Base-by-base conservation (phyloP, 2,329 filamentous ascomycete species). In the Phaeosphaeriaceae sp. region DNA sequence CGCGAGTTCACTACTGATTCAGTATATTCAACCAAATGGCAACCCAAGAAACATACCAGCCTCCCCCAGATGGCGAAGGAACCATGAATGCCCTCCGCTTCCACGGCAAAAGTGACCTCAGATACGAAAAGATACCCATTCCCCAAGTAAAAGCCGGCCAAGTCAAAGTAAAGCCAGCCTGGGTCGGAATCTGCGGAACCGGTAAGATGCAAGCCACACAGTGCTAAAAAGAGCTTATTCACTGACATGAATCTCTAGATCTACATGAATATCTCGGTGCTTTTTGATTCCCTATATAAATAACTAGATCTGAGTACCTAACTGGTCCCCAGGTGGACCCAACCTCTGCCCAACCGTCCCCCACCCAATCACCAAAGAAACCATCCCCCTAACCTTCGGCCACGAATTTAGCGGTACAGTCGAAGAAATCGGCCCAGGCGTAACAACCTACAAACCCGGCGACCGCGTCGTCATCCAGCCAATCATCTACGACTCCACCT, bases 401-500 rank as follows among this genome's bases (percentile, higher is more conserved):
- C 80, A 83, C 58, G 80, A 82, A 54, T 82, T 83, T 61, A 77
- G 74, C 44, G 80, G 79, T 11, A 70, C 76, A 1, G 72, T 83
- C 28, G 79, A 81, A 61, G 80, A 81, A 58, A 73, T 82, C 11
- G 77, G 78, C 28, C 71, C 78, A n/a, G 78, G 74, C 9, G 78
- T 83, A 8, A 70, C 66, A 5, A 71, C 76, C n/a, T 77, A 78
- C 61, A 76, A 77, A 44, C 60, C 74, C 3, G 81, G 81, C 15
- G 75, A 81, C 45, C 66, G 77, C 21, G 79, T 82, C 2, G 75
- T 71, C 34, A 72, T 82, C 1, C 77, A 81, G 55, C 81, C 81
- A 7, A 83, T 81, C 63, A 81, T 83, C 38, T 83, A 82, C 63
- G 79, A 82, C 46, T 77, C 75, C 6, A 77, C 76, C 11, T 83